These are phyloP conservation scores for Stromatinia cepivora DNA, from an alignment of 2,329 filamentous ascomycete species.

Conservation along the genomic window DNA sequence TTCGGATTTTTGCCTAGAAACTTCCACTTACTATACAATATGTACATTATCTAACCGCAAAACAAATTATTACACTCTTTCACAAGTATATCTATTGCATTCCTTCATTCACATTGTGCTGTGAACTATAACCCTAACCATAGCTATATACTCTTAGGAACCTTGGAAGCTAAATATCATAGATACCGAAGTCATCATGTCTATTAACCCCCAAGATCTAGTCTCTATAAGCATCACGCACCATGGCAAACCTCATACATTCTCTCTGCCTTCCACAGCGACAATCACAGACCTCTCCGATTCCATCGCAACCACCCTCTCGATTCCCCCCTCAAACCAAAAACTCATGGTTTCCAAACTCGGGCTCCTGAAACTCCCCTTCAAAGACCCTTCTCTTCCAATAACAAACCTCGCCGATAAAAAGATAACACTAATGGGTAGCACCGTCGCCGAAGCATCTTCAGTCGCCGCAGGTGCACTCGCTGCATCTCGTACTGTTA, in stretches of 20 bases:
- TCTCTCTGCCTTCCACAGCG: conserved; percentile 48
- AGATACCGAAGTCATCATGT: conserved; percentile 26
- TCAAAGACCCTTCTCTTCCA: conserved; percentile 56
- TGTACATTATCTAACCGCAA: conserved; percentile 7
- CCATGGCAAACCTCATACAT: conserved; percentile 48
- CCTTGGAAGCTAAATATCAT: neutral
- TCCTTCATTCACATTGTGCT: conserved; percentile 1
- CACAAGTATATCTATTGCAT: neutral
- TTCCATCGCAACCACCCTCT: conserved; percentile 55
- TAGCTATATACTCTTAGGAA: too few relatives aligned
- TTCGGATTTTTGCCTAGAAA: conserved; percentile 34
- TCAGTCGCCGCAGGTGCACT: conserved; percentile 52
- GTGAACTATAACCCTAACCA: neutral
- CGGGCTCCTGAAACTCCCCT: conserved; percentile 63
- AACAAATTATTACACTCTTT: neutral
- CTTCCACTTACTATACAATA: conserved; percentile 28
- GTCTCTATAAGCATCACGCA: conserved; percentile 51
- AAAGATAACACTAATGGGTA: conserved; percentile 66
- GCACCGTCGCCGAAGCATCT: conserved; percentile 58
- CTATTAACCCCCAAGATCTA: conserved; percentile 36
- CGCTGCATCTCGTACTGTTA: conserved; percentile 51
- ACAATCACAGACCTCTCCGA: conserved; percentile 60
- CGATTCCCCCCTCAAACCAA: conserved; percentile 63
- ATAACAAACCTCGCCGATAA: conserved; percentile 53
- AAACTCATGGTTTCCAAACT: conserved; percentile 68